These are phyloP conservation scores for Aspergillus mulundensis DNA, from an alignment of 495 filamentous ascomycete genomes.

Conservation along the genomic window DNA sequence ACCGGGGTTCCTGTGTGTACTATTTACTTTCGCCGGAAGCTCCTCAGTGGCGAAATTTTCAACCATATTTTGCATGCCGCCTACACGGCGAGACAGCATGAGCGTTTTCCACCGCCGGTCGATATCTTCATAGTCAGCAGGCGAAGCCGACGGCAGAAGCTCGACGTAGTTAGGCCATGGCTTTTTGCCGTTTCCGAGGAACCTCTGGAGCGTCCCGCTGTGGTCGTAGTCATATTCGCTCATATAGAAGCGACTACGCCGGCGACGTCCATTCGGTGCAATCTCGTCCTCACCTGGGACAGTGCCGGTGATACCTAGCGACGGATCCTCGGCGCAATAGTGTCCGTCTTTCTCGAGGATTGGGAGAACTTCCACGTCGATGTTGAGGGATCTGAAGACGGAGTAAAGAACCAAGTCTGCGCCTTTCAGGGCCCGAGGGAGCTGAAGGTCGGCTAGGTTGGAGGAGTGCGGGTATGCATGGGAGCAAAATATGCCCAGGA, in stretches of 20 bases:
- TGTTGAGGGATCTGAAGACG: slow-evolving; percentile 19
- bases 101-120: slow-evolving; percentile 15
- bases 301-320: neutral
- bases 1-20: neutral
- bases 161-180: neutral
- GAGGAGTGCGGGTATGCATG: slow-evolving; percentile 17
- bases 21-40: no score
- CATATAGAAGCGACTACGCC: neutral
- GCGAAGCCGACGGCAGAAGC: neutral
- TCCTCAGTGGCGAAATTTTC: neutral
- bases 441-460: slow-evolving; percentile 57
- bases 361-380: slow-evolving; percentile 15
- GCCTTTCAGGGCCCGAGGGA: slow-evolving; percentile 40
- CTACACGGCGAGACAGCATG: slow-evolving; percentile 9
- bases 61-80: no score
- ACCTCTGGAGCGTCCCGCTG: neutral
- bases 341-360: slow-evolving; percentile 7
- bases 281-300: neutral
- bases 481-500: slow-evolving; percentile 14
- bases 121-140: neutral
- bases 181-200: neutral
- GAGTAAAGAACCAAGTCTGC: slow-evolving; percentile 23
- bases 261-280: no score
- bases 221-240: neutral
- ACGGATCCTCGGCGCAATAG: neutral